Conservation (phyloP, 768 basidiomycete species). For the Lactifluus pinguis region DNA sequence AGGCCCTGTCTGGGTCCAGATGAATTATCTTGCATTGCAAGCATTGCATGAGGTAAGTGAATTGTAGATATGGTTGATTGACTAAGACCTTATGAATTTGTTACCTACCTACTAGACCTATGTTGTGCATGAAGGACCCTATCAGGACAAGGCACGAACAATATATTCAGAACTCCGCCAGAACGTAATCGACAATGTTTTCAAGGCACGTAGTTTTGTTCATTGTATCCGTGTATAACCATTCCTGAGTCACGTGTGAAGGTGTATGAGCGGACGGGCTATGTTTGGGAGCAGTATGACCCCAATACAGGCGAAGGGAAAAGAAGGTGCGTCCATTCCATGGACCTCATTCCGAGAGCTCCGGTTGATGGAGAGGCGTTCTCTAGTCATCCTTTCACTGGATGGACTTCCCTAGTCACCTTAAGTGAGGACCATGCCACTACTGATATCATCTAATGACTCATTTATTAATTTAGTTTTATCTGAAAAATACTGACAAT, state of each 20-base stretch:
- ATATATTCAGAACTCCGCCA: slow-evolving; percentile 75
- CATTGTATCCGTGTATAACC: not conserved
- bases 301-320: slow-evolving; percentile 71
- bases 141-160: slow-evolving; percentile 60
- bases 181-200: slow-evolving; percentile 82
- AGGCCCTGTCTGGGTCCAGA: slow-evolving; percentile 94
- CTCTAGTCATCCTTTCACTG: slow-evolving; percentile 87
- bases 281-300: slow-evolving; percentile 98
- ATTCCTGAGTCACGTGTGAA: slow-evolving; percentile 24
- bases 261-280: slow-evolving; percentile 90
- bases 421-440: slow-evolving; percentile 55
- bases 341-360: not conserved
- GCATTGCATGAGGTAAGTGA: slow-evolving; percentile 62
- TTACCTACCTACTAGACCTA: slow-evolving; percentile 48
- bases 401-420: slow-evolving; percentile 87
- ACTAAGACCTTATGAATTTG: not conserved
- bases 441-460: not conserved
- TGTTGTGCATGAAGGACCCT: slow-evolving; percentile 67
- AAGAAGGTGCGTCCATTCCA: slow-evolving; percentile 49
- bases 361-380: slow-evolving; percentile 9
- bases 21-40: slow-evolving; percentile 86
- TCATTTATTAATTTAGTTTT: slow-evolving; percentile 37
- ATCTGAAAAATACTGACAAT: slow-evolving; percentile 51
- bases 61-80: not conserved
- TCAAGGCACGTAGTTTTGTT: slow-evolving; percentile 36